A percentile compares a stretch with the other conserved stretches of the same genome.
Evolutionary conservation across 257 asterid genomes (phyloP).

Genomic region (Lycium ferocissimum): DNA sequence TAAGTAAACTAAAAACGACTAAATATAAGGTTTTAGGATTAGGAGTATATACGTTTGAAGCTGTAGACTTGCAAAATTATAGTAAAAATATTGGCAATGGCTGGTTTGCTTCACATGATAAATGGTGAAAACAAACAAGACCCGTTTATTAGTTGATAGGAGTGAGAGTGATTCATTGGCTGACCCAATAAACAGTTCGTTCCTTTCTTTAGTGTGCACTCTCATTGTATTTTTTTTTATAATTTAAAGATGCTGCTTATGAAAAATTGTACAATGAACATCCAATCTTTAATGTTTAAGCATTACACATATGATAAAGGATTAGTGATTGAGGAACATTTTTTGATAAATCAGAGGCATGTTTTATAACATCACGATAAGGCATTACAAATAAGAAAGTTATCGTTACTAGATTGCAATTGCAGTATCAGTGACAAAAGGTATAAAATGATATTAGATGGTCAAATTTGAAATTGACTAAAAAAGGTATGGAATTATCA

Average conservation of each 20-base stretch:
- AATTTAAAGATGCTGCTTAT: not conserved
- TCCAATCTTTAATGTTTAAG: no score
- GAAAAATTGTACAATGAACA: not conserved
- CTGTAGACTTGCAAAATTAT: conserved; percentile 9
- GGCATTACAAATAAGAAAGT: no score
- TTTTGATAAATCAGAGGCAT: no score
- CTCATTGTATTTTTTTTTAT: not conserved
- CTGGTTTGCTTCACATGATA: not conserved
- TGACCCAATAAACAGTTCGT: not conserved
- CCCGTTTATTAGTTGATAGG: not conserved
- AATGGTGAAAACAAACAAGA: not conserved
- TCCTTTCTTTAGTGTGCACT: not conserved
- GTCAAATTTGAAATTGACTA: no score
- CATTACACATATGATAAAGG: no score
- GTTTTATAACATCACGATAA: no score
- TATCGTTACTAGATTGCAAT: no score
- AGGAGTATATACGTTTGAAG: not conserved
- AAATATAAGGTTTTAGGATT: not conserved
- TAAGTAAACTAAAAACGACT: not conserved
- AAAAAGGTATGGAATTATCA: no score
- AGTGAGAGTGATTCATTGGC: not conserved
- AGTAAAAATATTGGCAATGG: not conserved
- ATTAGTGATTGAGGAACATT: no score
- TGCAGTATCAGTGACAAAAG: no score
- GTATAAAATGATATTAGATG: no score